phyloP scores from a whole-genome alignment of 2,329 filamentous ascomycete genomes.

The Hypoxylon sp. region DNA sequence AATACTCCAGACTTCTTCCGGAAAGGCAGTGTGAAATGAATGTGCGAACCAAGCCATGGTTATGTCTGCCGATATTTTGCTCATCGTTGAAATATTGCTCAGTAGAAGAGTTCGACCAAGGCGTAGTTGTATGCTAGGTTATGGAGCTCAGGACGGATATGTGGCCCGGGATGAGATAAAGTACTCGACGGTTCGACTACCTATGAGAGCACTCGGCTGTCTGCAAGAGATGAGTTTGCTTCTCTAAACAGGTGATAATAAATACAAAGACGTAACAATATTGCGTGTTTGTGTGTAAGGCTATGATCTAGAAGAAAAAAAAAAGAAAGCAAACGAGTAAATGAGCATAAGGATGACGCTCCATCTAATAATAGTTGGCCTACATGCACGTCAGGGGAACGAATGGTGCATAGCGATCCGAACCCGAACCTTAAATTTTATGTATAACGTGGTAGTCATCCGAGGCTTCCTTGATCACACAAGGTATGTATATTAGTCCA shows the following conservation, averaged over 20 bases:
- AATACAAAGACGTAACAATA: conserved; percentile 2
- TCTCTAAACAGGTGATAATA: neutral
- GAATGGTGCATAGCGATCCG: conserved; percentile 23
- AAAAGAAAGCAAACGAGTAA: conserved; percentile 8
- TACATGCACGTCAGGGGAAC: conserved; percentile 9
- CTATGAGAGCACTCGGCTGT: conserved; percentile 11
- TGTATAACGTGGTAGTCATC: conserved; percentile 27
- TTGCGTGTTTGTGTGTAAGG: neutral
- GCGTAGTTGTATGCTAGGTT: neutral
- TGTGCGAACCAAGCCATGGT: conserved; percentile 47
- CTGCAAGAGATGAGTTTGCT: conserved; percentile 8
- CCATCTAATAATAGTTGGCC: conserved; percentile 25
- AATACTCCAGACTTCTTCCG: conserved; percentile 49
- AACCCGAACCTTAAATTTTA: conserved; percentile 23
- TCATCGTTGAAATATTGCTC: conserved; percentile 29
- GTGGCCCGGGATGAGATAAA: conserved; percentile 5
- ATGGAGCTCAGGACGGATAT: conserved; percentile 20
- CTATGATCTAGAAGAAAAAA: conserved; percentile 1
- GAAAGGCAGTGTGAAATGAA: conserved; percentile 41
- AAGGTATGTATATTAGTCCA: conserved; percentile 5
- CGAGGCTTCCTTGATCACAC: conserved; percentile 26
- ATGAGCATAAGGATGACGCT: conserved; percentile 26
- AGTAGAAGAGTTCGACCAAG: conserved; percentile 3
- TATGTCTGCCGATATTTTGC: conserved; percentile 43
- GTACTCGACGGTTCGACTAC: conserved; percentile 23